phyloP scores from a whole-genome alignment of 2,329 filamentous ascomycete species.

The Aspergillus sp. region DNA sequence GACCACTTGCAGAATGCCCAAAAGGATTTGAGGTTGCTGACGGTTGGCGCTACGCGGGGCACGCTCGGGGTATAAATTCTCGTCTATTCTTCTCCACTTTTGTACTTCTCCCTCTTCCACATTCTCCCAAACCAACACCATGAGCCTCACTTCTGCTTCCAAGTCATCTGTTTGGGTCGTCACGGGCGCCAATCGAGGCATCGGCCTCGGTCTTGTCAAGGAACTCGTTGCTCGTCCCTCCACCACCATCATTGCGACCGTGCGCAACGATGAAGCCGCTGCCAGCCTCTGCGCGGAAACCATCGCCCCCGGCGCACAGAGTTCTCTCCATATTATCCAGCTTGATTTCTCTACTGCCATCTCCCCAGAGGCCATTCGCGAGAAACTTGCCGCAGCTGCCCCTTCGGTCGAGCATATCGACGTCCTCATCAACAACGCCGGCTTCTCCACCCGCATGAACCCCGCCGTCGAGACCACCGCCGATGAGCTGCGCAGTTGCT shows the following conservation, averaged over 20 bases:
- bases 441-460: slow-evolving; percentile 62
- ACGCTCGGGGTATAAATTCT: neutral
- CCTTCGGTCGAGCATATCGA: slow-evolving; percentile 34
- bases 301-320: slow-evolving; percentile 12
- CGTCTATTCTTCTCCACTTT: neutral
- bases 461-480: slow-evolving; percentile 50
- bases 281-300: slow-evolving; percentile 14
- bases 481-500: slow-evolving; percentile 22
- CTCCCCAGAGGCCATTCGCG: slow-evolving; percentile 16
- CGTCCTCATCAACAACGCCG: slow-evolving; percentile 34
- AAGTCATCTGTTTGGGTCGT: slow-evolving; percentile 29
- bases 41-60: neutral
- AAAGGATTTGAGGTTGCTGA: neutral
- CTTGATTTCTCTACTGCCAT: slow-evolving; percentile 28
- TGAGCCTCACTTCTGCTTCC: neutral
- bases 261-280: slow-evolving; percentile 22
- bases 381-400: slow-evolving; percentile 16
- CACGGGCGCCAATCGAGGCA: slow-evolving; percentile 35
- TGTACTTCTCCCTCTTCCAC: neutral
- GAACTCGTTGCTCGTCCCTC: slow-evolving; percentile 26
- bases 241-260: slow-evolving; percentile 30
- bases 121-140: neutral
- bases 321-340: slow-evolving; percentile 23
- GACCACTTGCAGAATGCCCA: neutral
- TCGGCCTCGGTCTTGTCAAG: slow-evolving; percentile 31